phyloP scores from a whole-genome alignment of 306 rosid species.

The Trichosanthes cucumerina region DNA sequence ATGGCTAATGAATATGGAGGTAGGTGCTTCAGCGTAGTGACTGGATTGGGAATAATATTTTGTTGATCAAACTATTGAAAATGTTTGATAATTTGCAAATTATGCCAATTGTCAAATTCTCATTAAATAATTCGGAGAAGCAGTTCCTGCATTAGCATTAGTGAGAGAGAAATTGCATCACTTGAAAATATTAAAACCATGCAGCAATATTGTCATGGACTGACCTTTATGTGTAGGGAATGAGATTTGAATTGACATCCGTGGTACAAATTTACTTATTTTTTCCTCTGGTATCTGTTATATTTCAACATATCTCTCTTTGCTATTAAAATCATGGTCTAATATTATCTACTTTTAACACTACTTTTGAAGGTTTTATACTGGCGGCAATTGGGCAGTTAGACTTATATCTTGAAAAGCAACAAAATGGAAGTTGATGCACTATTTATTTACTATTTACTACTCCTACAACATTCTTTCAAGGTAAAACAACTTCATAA shows the following conservation, averaged over 20 bases:
- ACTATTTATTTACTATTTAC: not conserved
- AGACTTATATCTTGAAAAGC: constrained; percentile 41
- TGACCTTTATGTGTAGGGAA: not conserved
- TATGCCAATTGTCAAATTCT: not conserved
- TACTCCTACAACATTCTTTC: constrained; percentile 11
- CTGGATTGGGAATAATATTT: not conserved
- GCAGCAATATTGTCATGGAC: not conserved
- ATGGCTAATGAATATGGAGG: not conserved
- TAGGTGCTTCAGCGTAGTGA: not conserved
- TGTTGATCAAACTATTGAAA: not conserved
- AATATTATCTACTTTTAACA: not conserved
- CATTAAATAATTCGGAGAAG: not conserved
- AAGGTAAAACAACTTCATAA: constrained; percentile 8
- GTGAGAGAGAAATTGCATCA: not conserved
- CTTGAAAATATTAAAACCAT: not conserved
- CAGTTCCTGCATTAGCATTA: not conserved
- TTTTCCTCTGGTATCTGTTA: not conserved
- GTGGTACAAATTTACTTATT: not conserved
- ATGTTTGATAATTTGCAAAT: not conserved
- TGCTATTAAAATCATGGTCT: not conserved
- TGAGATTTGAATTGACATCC: not conserved
- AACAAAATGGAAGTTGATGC: constrained; percentile 46
- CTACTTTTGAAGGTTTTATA: constrained; percentile 61
- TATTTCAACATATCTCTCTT: not conserved
- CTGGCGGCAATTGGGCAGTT: constrained; percentile 79